Base-by-base conservation (phyloP, 2,329 filamentous ascomycete species). In the Rhynchosporium agropyri region DNA sequence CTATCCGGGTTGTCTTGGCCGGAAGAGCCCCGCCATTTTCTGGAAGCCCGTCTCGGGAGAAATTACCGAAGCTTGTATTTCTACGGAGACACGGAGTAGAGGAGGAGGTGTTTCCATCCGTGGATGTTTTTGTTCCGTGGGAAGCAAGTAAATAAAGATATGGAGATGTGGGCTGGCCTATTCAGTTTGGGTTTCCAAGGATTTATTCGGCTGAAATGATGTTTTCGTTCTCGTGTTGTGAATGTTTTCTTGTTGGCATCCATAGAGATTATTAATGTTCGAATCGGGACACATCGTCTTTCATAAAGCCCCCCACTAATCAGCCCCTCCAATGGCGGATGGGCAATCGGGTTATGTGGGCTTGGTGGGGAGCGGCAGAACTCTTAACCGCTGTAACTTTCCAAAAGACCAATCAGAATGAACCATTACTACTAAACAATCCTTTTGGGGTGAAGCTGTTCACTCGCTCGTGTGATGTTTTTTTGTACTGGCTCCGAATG, bases 371-470 rank as follows among this genome's bases (percentile, higher is more conserved):
- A 8, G 38, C 36, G 50, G 50, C 50, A 53, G 28, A 53, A 53
- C 3, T 53, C 50, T 53, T 53, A 38, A 10, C 50, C 50, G 50
- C 50, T 7, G n/a, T 20, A 3, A 33, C 26, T 20, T 40, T 8
- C 13, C 4, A 26, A 33, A 12, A 53, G 29, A 38, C 50, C 50
- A 53, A 53, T 53, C 50, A 53, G n/a, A 26, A 53, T 53, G 13
- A 15, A 53, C 31, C 26, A 53, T 53, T 53, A 53, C 50, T 53
- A 33, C 50, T 53, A 33, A 38, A 53, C 50, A 53, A n/a, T 38
- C 50, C 13, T 53, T 31, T 40, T 15, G n/a, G 36, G 20, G 33
- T n/a, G 50, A 9, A 38, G 20, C 50, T 12, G 31, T 15, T 26
- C 42, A 13, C 7, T 43, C 10, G 4, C n/a, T 43, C n/a, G 12